Base-by-base conservation (phyloP, 768 basidiomycete species). In the Trametes maxima region DNA sequence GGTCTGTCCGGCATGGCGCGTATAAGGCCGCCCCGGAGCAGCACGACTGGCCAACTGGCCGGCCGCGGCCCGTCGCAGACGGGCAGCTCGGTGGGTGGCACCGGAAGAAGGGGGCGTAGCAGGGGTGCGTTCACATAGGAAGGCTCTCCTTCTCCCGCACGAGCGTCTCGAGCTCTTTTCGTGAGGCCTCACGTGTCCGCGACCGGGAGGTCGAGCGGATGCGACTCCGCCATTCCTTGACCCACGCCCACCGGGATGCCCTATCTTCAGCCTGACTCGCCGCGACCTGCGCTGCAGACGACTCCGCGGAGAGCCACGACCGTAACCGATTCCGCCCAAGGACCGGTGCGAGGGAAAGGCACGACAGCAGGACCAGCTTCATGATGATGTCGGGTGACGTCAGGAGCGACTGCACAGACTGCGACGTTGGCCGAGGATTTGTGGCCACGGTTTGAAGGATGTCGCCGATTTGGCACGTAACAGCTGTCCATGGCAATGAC, bases 381-480 rank as follows among this genome's bases (percentile, higher is more conserved):
- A 86, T 67, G 62, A 97, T 82, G 68, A 96, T 88, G 54, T 85
- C 82, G 2, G 94, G 95, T 12, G 92, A 91, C 42, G 89, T 79
- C 19, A 98, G 76, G n/a, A 98, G 75, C 21, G 88, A 89, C 46
- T 92, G 88, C n/a, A 98, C 82, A 14, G 89, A 89, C 72, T 92
- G 86, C 52, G 88, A 80, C 17, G 85, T 82, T 6, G 88, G 83
- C 1, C 87, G 85, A 11, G 87, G 87, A 4, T 85, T 83, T 16
- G 86, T 86, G 14, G 90, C 89, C 25, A 94, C 85, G 0, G 90
- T 90, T 73, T 94, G 92, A 8, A 94, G 82, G 42, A 94, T 91
- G 72, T 94, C 92, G 19, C 92, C 92, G 67, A 93, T 90, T 85
- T 94, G 73, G 72, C 92, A 94, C 65, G 93, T 94, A 57, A 95